Evolutionary conservation across 164 flowering plant species (phyloP).

Genomic region (Platanus orientalis): DNA sequence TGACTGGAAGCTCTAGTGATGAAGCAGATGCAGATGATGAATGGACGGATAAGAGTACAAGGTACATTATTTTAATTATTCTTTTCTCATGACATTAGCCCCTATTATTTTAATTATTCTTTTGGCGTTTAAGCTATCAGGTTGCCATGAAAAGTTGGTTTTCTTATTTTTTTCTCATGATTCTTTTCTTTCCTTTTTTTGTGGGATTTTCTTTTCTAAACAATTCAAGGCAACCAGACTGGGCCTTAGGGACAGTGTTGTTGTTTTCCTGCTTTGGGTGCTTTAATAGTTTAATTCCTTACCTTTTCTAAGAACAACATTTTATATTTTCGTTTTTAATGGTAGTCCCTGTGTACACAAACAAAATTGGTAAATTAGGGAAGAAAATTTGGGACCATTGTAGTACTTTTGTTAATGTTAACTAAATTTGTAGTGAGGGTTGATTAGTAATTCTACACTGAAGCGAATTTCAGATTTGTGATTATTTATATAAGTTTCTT

Average conservation of each 20-base stretch:
- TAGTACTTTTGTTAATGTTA: neutral
- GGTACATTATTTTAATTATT: conserved; percentile 31
- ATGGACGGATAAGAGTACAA: conserved; percentile 87
- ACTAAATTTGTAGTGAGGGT: neutral
- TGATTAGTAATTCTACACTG: neutral
- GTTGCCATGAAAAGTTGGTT: too few relatives aligned
- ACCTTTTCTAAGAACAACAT: neutral
- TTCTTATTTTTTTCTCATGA: too few relatives aligned
- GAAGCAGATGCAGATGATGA: conserved; percentile 99
- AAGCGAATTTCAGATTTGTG: neutral
- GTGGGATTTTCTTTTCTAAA: too few relatives aligned
- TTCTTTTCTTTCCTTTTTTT: too few relatives aligned
- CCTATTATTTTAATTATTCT: neutral
- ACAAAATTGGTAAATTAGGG: neutral
- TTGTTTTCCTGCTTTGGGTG: too few relatives aligned
- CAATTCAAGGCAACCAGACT: too few relatives aligned
- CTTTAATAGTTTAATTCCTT: neutral
- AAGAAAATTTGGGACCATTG: neutral
- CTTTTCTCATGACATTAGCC: too few relatives aligned
- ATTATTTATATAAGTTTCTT: neutral
- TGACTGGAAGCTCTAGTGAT: conserved; percentile 86
- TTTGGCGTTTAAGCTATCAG: too few relatives aligned
- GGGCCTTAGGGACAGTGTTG: too few relatives aligned
- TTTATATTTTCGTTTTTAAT: neutral
- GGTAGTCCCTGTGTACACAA: neutral